These are phyloP conservation scores for Avicennia marina DNA, from an alignment of 257 asterid species.

Conservation along the genomic window DNA sequence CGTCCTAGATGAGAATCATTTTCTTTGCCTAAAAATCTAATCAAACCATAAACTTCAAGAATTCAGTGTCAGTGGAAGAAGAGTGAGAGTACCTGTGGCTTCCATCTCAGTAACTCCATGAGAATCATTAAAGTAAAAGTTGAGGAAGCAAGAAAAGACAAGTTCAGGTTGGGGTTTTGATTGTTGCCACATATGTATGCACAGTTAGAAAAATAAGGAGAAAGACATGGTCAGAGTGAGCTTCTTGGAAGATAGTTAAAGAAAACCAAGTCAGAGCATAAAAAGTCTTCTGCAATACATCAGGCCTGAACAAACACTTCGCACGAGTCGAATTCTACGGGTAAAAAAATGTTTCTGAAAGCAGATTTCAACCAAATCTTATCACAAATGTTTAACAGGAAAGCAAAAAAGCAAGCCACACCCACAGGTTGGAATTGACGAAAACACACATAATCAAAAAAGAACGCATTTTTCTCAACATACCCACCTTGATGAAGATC, in stretches of 20 bases:
- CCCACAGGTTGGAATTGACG: neutral
- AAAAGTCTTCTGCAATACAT: neutral
- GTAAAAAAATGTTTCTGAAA: neutral
- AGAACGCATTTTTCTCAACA: too few species aligned
- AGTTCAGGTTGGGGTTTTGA: neutral
- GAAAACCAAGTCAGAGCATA: slow-evolving; percentile 18
- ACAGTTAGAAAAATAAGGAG: slow-evolving; percentile 41
- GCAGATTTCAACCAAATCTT: neutral
- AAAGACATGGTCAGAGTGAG: slow-evolving; percentile 40
- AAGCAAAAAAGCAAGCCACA: neutral
- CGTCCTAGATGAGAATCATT: too few species aligned
- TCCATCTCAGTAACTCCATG: slow-evolving; percentile 47
- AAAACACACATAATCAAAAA: neutral
- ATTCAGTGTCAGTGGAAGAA: neutral
- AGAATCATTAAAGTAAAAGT: neutral
- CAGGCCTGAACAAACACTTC: neutral
- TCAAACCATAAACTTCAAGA: too few species aligned
- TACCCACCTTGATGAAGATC: slow-evolving; percentile 6
- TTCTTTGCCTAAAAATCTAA: too few species aligned
- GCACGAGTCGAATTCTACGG: neutral
- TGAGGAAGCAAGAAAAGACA: neutral
- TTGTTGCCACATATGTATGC: neutral
- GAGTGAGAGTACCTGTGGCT: slow-evolving; percentile 37
- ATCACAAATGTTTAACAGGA: neutral
- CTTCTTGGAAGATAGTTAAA: neutral